These are phyloP conservation scores for Penicillium antarcticum DNA, from an alignment of 495 filamentous ascomycete genomes.

Conservation along the genomic window DNA sequence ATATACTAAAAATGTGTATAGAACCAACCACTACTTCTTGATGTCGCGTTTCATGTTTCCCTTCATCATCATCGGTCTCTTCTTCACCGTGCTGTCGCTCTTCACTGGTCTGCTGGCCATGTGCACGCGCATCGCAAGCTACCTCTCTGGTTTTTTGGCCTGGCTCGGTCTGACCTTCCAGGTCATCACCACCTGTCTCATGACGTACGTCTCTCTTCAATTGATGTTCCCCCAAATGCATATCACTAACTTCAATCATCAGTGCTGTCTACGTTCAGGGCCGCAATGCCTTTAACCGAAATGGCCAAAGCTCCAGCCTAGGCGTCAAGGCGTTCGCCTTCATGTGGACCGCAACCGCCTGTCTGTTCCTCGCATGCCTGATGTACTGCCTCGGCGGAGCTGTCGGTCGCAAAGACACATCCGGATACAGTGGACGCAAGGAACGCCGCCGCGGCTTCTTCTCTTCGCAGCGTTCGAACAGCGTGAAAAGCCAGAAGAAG, in stretches of 20 bases:
- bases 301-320: conserved; percentile 55
- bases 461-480: conserved; percentile 34
- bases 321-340: conserved; percentile 79
- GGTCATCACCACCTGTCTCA: conserved; percentile 57
- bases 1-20: conserved; percentile 17
- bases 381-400: conserved; percentile 61
- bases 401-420: conserved; percentile 29
- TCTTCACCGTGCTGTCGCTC: conserved; percentile 59
- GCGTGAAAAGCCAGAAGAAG: conserved; percentile 37
- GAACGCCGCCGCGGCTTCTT: conserved; percentile 44
- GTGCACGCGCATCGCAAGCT: conserved; percentile 58
- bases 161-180: conserved; percentile 61
- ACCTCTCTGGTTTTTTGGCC: conserved; percentile 53
- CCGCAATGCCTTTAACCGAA: conserved; percentile 63
- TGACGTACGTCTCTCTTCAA: conserved; percentile 59
- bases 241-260: conserved; percentile 15
- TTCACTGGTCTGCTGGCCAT: conserved; percentile 60
- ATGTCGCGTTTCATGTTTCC: conserved; percentile 67
- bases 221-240: background rate
- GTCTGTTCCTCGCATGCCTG: conserved; percentile 65
- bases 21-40: conserved; percentile 60
- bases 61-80: conserved; percentile 66
- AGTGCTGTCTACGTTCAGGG: conserved; percentile 75
- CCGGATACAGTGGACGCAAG: conserved; percentile 41
- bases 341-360: conserved; percentile 75